Evolutionary conservation across 352 stramenopile species (phyloP).

Genomic region (Phytophthora cajani): DNA sequence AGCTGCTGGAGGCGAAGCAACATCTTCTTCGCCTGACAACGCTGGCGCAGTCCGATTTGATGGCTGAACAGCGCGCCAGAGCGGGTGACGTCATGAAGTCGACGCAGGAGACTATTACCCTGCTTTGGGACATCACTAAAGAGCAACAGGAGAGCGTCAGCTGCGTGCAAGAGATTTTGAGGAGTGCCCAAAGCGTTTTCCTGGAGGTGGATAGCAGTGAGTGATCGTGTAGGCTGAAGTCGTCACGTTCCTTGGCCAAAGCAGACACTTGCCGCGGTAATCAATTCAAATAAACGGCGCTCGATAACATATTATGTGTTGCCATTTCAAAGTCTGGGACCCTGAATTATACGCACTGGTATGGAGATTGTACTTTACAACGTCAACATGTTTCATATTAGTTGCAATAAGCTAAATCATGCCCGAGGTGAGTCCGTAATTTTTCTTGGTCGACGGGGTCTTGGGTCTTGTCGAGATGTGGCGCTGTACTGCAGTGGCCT

Average conservation of each 20-base stretch:
- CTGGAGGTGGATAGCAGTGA: no score
- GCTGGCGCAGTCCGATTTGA: neutral
- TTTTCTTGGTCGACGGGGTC: constrained; percentile 44
- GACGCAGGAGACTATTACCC: neutral
- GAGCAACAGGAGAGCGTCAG: neutral
- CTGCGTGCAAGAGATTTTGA: neutral
- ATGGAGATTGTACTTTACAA: neutral
- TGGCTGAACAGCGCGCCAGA: neutral
- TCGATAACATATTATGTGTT: no score
- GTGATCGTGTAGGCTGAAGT: no score
- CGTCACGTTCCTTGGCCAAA: no score
- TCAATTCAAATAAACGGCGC: no score
- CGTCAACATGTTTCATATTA: neutral
- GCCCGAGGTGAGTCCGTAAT: constrained; percentile 65
- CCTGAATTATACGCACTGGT: no score
- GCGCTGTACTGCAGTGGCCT: constrained; percentile 39
- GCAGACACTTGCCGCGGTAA: no score
- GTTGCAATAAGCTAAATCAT: constrained; percentile 42
- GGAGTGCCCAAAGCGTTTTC: no score
- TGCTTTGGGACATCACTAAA: neutral
- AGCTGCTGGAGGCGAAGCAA: neutral
- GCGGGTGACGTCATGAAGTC: neutral
- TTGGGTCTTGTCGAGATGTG: constrained; percentile 35
- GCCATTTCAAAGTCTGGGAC: no score
- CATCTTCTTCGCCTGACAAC: neutral